These are phyloP conservation scores for Peniophora sp. DNA, from an alignment of 1,284 basidiomycete species.

Conservation along the genomic window DNA sequence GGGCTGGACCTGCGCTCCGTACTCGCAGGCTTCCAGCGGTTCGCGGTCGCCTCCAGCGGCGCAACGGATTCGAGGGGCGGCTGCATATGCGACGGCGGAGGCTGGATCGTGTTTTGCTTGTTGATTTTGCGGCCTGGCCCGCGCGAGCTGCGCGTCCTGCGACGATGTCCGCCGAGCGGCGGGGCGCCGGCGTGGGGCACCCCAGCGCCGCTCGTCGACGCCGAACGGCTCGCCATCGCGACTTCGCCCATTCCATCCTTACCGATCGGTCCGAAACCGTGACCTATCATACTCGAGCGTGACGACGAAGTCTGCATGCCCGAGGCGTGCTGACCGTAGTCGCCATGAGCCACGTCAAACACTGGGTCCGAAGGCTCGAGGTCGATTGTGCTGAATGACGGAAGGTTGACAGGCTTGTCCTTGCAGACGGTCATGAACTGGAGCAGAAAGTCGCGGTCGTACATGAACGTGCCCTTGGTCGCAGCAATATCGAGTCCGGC, in stretches of 20 bases:
- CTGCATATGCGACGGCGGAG: slow-evolving; percentile 6
- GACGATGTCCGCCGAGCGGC: slow-evolving; percentile 43
- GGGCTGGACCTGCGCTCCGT: no score
- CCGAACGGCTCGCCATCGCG: slow-evolving; percentile 34
- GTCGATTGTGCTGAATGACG: slow-evolving; percentile 87
- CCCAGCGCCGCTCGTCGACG: slow-evolving; percentile 36
- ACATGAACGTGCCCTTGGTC: slow-evolving; percentile 90
- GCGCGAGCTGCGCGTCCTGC: slow-evolving; percentile 66
- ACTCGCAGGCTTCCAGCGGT: slow-evolving; percentile 69
- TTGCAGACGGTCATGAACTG: slow-evolving; percentile 96
- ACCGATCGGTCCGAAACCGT: slow-evolving; percentile 62
- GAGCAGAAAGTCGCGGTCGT: slow-evolving; percentile 95
- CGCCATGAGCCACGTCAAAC: slow-evolving; percentile 47
- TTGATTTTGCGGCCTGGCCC: slow-evolving; percentile 51
- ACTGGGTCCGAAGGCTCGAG: slow-evolving; percentile 69
- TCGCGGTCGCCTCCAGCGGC: slow-evolving; percentile 72
- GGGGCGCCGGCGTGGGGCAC: slow-evolving; percentile 34
- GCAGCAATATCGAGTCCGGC: slow-evolving; percentile 82
- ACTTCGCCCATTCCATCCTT: slow-evolving; percentile 43
- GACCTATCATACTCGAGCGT: slow-evolving; percentile 49
- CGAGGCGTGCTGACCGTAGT: slow-evolving; percentile 49
- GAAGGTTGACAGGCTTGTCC: slow-evolving; percentile 89
- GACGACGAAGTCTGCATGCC: slow-evolving; percentile 29
- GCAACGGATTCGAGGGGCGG: slow-evolving; percentile 49
- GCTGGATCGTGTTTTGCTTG: slow-evolving; percentile 28